Conservation (phyloP, 2,329 filamentous ascomycete species). For the Acrocalymma vagum region DNA sequence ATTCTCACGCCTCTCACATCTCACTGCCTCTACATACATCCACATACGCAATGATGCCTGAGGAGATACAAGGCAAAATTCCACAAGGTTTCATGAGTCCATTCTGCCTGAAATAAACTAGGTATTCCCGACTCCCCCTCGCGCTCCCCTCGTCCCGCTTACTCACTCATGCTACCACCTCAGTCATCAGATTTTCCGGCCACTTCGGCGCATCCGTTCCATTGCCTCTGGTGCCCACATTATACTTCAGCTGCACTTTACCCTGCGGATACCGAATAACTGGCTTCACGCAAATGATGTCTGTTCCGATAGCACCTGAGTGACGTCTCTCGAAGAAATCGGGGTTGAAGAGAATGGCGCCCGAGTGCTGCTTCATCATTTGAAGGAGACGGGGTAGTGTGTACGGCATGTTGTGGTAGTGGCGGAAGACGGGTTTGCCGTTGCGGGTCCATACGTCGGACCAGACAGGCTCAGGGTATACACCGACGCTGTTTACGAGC, state of each 20-base stretch:
- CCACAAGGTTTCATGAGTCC: too few relatives aligned
- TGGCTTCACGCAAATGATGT: constrained; percentile 54
- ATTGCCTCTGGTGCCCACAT: constrained; percentile 61
- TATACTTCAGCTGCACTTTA: constrained; percentile 50
- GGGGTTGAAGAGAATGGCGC: constrained; percentile 53
- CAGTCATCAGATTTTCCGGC: constrained; percentile 55
- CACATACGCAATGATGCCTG: too few relatives aligned
- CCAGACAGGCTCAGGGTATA: constrained; percentile 55
- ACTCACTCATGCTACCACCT: constrained; percentile 40
- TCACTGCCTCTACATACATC: too few relatives aligned
- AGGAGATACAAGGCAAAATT: too few relatives aligned
- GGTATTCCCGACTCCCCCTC: too few relatives aligned
- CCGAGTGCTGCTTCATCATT: constrained; percentile 51
- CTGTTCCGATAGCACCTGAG: constrained; percentile 47
- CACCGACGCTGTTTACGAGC: constrained; percentile 42
- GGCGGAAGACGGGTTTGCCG: constrained; percentile 58
- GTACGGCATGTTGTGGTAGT: constrained; percentile 59
- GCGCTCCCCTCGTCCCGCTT: neutral
- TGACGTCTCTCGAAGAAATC: constrained; percentile 59
- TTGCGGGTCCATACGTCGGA: constrained; percentile 57
- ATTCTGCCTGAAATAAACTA: too few relatives aligned
- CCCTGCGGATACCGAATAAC: constrained; percentile 49
- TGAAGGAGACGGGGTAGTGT: constrained; percentile 51
- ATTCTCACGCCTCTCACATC: too few relatives aligned
- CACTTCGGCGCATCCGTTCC: constrained; percentile 59